These are phyloP conservation scores for Populus tremula DNA, from an alignment of 345 rosid species.

Conservation along the genomic window DNA sequence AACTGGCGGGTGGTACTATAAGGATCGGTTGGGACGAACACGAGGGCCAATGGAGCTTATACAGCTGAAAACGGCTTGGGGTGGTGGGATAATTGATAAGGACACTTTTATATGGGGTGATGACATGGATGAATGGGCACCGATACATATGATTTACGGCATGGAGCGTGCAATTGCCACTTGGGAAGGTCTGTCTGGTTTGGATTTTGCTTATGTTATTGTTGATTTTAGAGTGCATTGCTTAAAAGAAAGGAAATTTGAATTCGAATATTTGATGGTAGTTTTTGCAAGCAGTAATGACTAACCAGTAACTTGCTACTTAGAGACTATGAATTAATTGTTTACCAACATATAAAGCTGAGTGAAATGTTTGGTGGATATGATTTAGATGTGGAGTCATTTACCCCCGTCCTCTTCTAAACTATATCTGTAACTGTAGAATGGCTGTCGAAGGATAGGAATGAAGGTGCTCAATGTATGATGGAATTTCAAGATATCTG, in stretches of 20 bases:
- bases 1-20: slow-evolving; percentile 79
- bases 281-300: background rate
- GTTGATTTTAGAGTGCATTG: background rate
- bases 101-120: slow-evolving; percentile 94
- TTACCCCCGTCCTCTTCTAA: too few species aligned
- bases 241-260: background rate
- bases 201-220: background rate
- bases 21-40: slow-evolving; percentile 87
- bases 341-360: too few species aligned
- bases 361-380: too few species aligned
- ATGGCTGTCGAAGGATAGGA: too few species aligned
- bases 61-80: slow-evolving; percentile 87
- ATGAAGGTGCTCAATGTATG: background rate
- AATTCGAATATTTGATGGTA: background rate
- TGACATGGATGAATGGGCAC: slow-evolving; percentile 96
- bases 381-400: too few species aligned
- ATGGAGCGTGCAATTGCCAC: slow-evolving; percentile 88
- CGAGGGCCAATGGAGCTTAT: slow-evolving; percentile 89
- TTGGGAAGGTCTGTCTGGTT: slow-evolving; percentile 74
- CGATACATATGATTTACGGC: slow-evolving; percentile 92
- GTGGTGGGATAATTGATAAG: slow-evolving; percentile 80
- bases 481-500: background rate
- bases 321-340: too few species aligned
- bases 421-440: too few species aligned
- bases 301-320: too few species aligned